phyloP scores from a whole-genome alignment of 1,139 yeast genomes.

The Geotrichum phurueaensis region DNA sequence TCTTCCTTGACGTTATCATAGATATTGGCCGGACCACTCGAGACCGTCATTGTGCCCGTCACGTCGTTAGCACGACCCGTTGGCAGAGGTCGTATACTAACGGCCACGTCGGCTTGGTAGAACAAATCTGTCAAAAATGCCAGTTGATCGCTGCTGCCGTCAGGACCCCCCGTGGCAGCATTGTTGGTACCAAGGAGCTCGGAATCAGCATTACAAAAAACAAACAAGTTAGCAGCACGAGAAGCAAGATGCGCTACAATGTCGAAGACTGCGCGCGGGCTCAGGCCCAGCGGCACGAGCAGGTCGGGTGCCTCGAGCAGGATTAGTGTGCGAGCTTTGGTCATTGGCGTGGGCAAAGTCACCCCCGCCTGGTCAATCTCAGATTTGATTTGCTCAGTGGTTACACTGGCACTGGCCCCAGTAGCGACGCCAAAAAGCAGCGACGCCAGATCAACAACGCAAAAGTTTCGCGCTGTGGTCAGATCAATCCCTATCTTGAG shows the following conservation, averaged over 20 bases:
- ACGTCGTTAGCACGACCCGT: conserved; percentile 83
- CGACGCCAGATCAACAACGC: background rate
- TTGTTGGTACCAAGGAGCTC: conserved; percentile 41
- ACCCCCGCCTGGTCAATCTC: background rate
- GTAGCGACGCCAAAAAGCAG: background rate
- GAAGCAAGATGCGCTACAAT: conserved; percentile 35
- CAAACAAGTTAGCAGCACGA: conserved; percentile 34
- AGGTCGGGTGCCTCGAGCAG: conserved; percentile 4
- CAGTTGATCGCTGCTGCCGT: conserved; percentile 33
- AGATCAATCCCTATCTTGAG: conserved; percentile 6
- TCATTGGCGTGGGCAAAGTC: background rate
- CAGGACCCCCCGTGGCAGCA: too few species aligned
- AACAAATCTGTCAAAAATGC: conserved; percentile 46
- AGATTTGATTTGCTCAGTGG: background rate
- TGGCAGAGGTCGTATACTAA: conserved; percentile 56
- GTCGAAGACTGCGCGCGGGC: conserved; percentile 21
- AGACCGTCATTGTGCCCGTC: conserved; percentile 61
- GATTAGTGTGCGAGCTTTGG: background rate
- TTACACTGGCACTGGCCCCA: background rate
- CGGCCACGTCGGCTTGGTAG: conserved; percentile 46
- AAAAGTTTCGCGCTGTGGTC: background rate
- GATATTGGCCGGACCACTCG: conserved; percentile 45
- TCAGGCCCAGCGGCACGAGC: conserved; percentile 38
- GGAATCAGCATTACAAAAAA: conserved; percentile 37
- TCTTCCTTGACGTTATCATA: conserved; percentile 45